Conservation (phyloP, 108 stramenopile genomes). For the Fistulifera solaris region DNA sequence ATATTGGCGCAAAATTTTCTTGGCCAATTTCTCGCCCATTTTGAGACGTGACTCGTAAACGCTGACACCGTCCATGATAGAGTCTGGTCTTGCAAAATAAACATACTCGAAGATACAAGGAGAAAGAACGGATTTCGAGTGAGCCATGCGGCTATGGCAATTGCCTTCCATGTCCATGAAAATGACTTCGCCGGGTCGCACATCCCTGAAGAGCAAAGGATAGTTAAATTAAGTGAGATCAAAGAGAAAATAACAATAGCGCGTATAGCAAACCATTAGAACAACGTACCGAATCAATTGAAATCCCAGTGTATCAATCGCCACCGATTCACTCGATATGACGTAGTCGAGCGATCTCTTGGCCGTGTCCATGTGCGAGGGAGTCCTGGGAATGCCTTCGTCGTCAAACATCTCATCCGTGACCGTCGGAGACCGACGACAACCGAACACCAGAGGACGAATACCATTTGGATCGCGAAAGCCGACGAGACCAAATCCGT, state of each 20-base stretch:
- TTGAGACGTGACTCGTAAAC: conserved; percentile 95
- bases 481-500: conserved; percentile 91
- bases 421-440: conserved; percentile 29
- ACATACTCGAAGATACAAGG: conserved; percentile 99
- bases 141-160: conserved; percentile 42
- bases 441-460: conserved; percentile 91
- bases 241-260: not conserved
- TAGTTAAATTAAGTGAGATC: not conserved
- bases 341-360: conserved; percentile 58
- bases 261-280: not conserved
- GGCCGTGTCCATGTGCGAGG: conserved; percentile 26
- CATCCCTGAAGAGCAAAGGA: conserved; percentile 45
- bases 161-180: conserved; percentile 78
- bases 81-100: conserved; percentile 99
- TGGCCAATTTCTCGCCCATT: conserved; percentile 96
- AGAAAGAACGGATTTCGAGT: conserved; percentile 17
- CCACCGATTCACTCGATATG: conserved; percentile 94
- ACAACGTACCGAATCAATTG: conserved; percentile 58
- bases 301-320: conserved; percentile 95
- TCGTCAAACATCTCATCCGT: conserved; percentile 13
- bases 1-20: conserved; percentile 61
- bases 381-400: conserved; percentile 20
- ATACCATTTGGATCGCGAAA: conserved; percentile 98
- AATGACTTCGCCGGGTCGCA: conserved; percentile 92
- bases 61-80: conserved; percentile 94